These are phyloP conservation scores for Tieghemostelium lacteum DNA, from an alignment of 78 protist species.

Conservation along the genomic window DNA sequence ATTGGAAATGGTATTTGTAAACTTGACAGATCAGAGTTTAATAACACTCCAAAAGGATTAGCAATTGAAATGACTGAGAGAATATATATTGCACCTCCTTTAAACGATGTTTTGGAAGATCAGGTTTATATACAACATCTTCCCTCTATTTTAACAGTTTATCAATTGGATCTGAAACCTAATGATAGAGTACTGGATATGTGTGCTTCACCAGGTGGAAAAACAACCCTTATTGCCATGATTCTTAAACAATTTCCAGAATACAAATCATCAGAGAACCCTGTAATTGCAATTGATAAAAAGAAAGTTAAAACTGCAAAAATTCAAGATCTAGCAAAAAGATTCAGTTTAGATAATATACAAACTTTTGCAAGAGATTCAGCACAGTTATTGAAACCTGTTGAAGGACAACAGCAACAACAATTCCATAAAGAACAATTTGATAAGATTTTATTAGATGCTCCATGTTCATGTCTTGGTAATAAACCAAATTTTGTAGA, in stretches of 20 bases:
- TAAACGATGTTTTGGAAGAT: slow-evolving; percentile 26
- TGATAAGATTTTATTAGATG: slow-evolving; percentile 98
- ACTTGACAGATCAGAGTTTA: slow-evolving; percentile 38
- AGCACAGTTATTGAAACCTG: not conserved
- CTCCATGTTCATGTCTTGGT: slow-evolving; percentile 99
- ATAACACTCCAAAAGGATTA: slow-evolving; percentile 1
- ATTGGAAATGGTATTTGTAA: slow-evolving; percentile 59
- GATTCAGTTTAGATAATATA: slow-evolving; percentile 6
- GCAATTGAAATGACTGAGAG: slow-evolving; percentile 68
- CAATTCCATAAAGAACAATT: slow-evolving; percentile 93
- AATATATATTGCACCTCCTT: slow-evolving; percentile 34
- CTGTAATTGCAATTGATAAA: slow-evolving; percentile 95
- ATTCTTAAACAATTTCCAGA: slow-evolving; percentile 92
- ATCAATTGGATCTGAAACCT: slow-evolving; percentile 27
- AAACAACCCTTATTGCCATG: slow-evolving; percentile 97
- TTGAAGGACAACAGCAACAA: slow-evolving; percentile 17
- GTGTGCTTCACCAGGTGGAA: slow-evolving; percentile 99
- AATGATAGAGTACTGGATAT: slow-evolving; percentile 94
- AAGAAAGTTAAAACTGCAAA: slow-evolving; percentile 82
- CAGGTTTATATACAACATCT: slow-evolving; percentile 39
- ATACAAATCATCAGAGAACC: slow-evolving; percentile 72
- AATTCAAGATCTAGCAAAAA: slow-evolving; percentile 71
- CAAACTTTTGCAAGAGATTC: slow-evolving; percentile 15
- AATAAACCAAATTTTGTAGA: slow-evolving; percentile 95
- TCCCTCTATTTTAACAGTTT: slow-evolving; percentile 43